Percentiles rank a stretch among this genome's conserved stretches.
phyloP scores from a whole-genome alignment of 2,329 filamentous ascomycete species.

The Penicillium sp. region DNA sequence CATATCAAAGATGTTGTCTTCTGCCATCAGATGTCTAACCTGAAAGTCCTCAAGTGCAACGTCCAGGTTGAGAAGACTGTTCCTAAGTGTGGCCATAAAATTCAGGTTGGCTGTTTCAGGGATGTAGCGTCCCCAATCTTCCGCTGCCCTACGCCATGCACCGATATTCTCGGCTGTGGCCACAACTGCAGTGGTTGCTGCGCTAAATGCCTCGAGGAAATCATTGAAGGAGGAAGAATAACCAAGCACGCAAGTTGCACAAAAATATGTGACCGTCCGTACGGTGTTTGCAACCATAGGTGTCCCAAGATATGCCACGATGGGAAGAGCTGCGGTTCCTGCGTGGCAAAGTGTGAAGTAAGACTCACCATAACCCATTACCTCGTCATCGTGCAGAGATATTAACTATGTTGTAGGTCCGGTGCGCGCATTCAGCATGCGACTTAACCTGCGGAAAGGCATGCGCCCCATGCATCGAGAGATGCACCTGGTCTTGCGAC shows the following conservation, averaged over 20 bases:
- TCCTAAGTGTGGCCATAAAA: constrained; percentile 4
- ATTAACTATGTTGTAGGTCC: constrained; percentile 5
- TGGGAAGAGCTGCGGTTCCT: constrained; percentile 6
- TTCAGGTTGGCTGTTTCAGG: constrained; percentile 3
- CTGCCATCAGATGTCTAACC: constrained; percentile 1
- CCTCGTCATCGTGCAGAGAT: neutral
- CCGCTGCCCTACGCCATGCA: constrained; percentile 8
- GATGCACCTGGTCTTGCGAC: constrained; percentile 1
- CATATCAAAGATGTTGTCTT: constrained; percentile 1
- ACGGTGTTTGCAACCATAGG: constrained; percentile 10
- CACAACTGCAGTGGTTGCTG: constrained; percentile 1
- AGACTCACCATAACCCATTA: neutral
- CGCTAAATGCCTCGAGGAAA: neutral
- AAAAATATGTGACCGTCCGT: constrained; percentile 9
- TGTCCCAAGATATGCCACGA: constrained; percentile 6
- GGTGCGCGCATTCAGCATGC: constrained; percentile 10
- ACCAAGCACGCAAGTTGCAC: neutral
- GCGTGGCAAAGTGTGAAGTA: constrained; percentile 13
- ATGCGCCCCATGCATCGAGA: constrained; percentile 14
- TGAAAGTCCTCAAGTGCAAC: constrained; percentile 2
- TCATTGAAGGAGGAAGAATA: neutral
- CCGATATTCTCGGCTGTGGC: constrained; percentile 4
- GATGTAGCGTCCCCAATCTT: constrained; percentile 4
- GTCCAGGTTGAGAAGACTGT: constrained; percentile 5
- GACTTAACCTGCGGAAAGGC: constrained; percentile 4